phyloP scores from a whole-genome alignment of 768 basidiomycete species.

The Mycena metata region DNA sequence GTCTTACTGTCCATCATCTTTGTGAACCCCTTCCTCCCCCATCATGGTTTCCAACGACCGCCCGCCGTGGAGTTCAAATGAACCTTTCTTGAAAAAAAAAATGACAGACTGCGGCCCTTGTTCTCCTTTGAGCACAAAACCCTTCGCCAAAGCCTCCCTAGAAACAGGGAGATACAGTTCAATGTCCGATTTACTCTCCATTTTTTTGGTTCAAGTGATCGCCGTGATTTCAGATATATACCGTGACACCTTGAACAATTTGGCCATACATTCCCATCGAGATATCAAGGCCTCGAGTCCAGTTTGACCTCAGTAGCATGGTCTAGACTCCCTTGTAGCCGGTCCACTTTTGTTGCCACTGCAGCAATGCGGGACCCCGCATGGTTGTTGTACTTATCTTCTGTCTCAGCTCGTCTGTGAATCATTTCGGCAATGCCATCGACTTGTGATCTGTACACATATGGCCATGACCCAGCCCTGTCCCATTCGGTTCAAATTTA shows the following conservation, averaged over 20 bases:
- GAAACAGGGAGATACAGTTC: no score
- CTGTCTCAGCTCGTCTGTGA: no score
- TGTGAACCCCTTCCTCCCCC: background rate
- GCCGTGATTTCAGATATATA: slow-evolving; percentile 16
- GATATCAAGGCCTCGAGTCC: background rate
- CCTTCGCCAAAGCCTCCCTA: no score
- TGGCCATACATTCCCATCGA: background rate
- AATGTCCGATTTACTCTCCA: slow-evolving; percentile 1
- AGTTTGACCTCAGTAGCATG: background rate
- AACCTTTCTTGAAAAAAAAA: background rate
- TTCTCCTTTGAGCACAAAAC: slow-evolving; percentile 2
- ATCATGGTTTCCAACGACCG: slow-evolving; percentile 16
- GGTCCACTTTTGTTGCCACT: background rate
- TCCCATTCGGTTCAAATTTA: no score
- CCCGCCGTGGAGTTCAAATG: slow-evolving; percentile 14
- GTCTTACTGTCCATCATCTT: slow-evolving; percentile 4
- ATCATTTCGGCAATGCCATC: no score
- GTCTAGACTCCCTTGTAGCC: background rate
- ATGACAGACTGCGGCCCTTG: slow-evolving; percentile 1
- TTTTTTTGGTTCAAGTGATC: background rate
- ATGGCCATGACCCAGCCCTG: no score
- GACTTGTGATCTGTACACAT: no score
- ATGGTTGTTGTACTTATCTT: no score
- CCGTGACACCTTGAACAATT: background rate
- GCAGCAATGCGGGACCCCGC: background rate